Conservation (phyloP, 225 moss, liverwort and hornwort species). For the Bryum argenteum region DNA sequence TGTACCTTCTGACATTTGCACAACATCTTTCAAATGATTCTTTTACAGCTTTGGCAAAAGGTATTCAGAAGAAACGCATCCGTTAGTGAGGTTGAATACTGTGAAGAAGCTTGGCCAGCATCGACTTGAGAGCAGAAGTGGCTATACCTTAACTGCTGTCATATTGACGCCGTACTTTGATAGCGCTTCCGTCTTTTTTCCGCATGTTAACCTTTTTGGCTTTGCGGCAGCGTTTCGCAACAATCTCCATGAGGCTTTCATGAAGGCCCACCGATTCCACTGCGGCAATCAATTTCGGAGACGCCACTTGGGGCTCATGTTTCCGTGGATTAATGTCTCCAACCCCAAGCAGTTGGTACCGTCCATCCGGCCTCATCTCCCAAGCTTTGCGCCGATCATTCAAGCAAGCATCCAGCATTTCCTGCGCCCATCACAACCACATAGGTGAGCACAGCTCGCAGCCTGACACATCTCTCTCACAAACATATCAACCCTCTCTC, state of each 20-base stretch:
- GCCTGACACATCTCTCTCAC: too few species aligned
- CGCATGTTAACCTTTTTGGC: constrained; percentile 50
- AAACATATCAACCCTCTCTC: too few species aligned
- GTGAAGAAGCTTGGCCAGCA: not conserved
- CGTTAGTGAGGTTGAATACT: not conserved
- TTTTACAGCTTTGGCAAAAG: too few species aligned
- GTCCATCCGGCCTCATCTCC: constrained; percentile 62
- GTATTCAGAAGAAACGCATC: not conserved
- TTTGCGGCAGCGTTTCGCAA: constrained; percentile 60
- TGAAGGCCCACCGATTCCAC: constrained; percentile 52
- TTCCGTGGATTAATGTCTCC: constrained; percentile 39
- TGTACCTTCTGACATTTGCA: too few species aligned
- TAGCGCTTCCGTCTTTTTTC: constrained; percentile 54
- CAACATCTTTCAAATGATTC: too few species aligned
- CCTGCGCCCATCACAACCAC: constrained; percentile 33
- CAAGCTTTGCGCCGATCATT: constrained; percentile 54
- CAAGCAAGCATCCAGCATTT: constrained; percentile 64
- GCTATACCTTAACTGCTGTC: constrained; percentile 43
- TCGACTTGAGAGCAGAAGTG: not conserved
- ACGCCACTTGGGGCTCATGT: constrained; percentile 47
- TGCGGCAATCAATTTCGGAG: constrained; percentile 37
- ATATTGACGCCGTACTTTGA: constrained; percentile 48
- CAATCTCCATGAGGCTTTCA: constrained; percentile 60
- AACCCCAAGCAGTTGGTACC: constrained; percentile 56
- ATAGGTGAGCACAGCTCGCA: not conserved